Percentiles rank a stretch among this genome's conserved stretches.
Conservation (phyloP, 768 basidiomycete genomes). For the Udeniomyces megalosporus region DNA sequence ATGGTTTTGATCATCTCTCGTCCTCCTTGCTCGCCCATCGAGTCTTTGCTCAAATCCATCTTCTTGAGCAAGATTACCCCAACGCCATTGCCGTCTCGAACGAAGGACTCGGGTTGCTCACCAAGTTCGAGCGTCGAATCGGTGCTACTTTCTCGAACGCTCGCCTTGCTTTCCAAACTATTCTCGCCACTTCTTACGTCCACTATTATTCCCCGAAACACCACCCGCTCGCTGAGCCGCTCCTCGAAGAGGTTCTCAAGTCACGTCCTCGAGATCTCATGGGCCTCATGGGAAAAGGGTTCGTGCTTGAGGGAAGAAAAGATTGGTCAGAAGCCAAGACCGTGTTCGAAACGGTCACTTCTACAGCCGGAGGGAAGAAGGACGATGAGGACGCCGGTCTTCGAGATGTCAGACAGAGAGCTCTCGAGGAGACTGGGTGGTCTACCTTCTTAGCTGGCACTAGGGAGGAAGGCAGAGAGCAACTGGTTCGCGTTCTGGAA, state of each 20-base stretch:
- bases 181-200: slow-evolving; percentile 58
- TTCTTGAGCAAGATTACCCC: slow-evolving; percentile 6
- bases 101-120: slow-evolving; percentile 4
- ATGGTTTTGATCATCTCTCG: slow-evolving; percentile 4
- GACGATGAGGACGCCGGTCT: slow-evolving; percentile 22
- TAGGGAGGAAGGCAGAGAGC: slow-evolving; percentile 23
- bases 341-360: slow-evolving; percentile 45
- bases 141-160: slow-evolving; percentile 4
- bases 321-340: slow-evolving; percentile 53
- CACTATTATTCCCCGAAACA: slow-evolving; percentile 81
- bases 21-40: slow-evolving; percentile 10
- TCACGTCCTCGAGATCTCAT: slow-evolving; percentile 46
- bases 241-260: slow-evolving; percentile 56
- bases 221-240: slow-evolving; percentile 55
- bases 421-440: slow-evolving; percentile 74
- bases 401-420: slow-evolving; percentile 27
- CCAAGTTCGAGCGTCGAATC: neutral
- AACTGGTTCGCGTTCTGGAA: slow-evolving; percentile 25
- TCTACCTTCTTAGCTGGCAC: slow-evolving; percentile 42
- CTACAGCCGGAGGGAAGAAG: slow-evolving; percentile 36
- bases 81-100: slow-evolving; percentile 7
- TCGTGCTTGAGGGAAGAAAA: slow-evolving; percentile 46
- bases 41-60: slow-evolving; percentile 9
- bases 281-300: slow-evolving; percentile 59
- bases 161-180: slow-evolving; percentile 40